phyloP scores from a whole-genome alignment of 768 basidiomycete species.

The Pleurotus tuber-regium region DNA sequence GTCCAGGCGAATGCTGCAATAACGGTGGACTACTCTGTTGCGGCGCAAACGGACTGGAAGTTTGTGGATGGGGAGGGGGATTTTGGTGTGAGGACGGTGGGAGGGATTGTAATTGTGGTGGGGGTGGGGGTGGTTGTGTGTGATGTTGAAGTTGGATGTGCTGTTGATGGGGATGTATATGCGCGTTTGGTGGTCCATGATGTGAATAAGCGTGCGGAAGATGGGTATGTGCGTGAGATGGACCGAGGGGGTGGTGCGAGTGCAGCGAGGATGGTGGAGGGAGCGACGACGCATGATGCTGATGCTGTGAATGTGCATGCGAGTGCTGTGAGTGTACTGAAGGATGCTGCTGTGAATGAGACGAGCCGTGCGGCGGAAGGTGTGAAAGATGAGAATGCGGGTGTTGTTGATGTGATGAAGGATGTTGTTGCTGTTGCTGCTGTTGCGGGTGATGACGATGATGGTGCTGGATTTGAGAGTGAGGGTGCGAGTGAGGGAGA shows the following conservation, averaged over 20 bases:
- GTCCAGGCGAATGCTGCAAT: not conserved
- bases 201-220: not conserved
- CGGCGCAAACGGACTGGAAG: conserved; percentile 9
- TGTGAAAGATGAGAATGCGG: not conserved
- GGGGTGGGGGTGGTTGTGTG: not conserved
- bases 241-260: not conserved
- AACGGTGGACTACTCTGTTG: conserved; percentile 8
- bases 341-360: not conserved
- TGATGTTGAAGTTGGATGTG: not conserved
- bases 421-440: conserved; percentile 17
- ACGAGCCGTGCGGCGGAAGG: conserved; percentile 4
- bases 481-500: not conserved
- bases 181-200: not conserved
- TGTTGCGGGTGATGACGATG: conserved; percentile 15
- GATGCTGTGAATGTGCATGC: not conserved
- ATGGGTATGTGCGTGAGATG: not conserved
- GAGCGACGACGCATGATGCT: not conserved
- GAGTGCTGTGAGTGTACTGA: not conserved
- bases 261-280: not conserved
- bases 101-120: not conserved
- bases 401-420: conserved; percentile 14
- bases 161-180: not conserved
- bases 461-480: conserved; percentile 14
- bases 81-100: not conserved
- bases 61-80: conserved; percentile 7